Conservation (phyloP, 768 basidiomycete species). For the Russula emetica region DNA sequence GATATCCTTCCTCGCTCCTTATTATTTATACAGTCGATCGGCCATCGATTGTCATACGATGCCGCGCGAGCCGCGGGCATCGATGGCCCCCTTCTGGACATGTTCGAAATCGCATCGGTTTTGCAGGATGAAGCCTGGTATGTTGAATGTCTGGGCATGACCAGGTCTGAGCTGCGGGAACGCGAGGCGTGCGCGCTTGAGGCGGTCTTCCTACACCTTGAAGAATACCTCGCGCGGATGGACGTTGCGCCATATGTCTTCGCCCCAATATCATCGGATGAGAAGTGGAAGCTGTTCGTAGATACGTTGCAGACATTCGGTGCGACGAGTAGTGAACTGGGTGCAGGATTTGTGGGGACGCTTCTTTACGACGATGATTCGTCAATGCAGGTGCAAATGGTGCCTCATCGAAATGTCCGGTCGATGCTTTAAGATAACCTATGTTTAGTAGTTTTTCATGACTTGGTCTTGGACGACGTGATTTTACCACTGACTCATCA, state of each 20-base stretch:
- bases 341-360: neutral
- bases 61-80: constrained; percentile 44
- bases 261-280: constrained; percentile 29
- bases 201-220: constrained; percentile 29
- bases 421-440: constrained; percentile 17
- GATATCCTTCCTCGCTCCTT: constrained; percentile 55
- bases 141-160: constrained; percentile 47
- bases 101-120: constrained; percentile 52
- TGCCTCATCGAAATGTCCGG: constrained; percentile 1
- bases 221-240: constrained; percentile 22
- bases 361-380: neutral
- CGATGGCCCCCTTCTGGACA: constrained; percentile 47
- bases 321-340: neutral
- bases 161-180: constrained; percentile 43
- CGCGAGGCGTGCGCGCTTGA: constrained; percentile 30
- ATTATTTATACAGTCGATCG: constrained; percentile 53
- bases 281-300: constrained; percentile 23
- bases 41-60: constrained; percentile 58
- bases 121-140: constrained; percentile 58
- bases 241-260: constrained; percentile 21
- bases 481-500: no score
- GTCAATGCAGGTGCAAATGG: neutral
- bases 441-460: no score
- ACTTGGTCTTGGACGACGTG: no score
- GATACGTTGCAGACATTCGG: constrained; percentile 3